Evolutionary conservation across 1,284 basidiomycete genomes (phyloP), one percentile per base, ranked within the genome.

Genomic region (Flammula alnicola): DNA sequence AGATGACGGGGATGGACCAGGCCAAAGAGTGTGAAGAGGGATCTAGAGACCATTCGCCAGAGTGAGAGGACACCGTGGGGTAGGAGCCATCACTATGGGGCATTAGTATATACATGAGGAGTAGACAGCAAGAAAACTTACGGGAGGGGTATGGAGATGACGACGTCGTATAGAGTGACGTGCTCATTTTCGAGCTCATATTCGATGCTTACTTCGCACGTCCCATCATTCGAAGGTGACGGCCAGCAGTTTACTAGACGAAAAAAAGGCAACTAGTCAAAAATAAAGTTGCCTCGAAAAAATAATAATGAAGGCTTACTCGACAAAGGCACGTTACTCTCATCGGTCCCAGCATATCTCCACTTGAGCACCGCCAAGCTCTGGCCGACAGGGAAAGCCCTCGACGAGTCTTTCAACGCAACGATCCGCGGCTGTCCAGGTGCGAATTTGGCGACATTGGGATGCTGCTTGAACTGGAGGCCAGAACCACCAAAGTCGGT

Each of bases 381-480:
- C 68, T 96, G 93, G 22, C 88, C 86, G 46, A 98, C 86, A 0
- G 94, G 96, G 83, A 98, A 98, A 7, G 84, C 75, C 57, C 87
- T 79, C 42, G 84, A 80, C 1, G 88, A 66, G 65, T 98, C 95
- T 69, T 95, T 95, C 58, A 98, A 77, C 5, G 86, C 86, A 47
- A 98, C 81, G 27, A 90, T 72, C 39, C 89, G 83, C 19, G 88
- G 84, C 36, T 83, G 72, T 1, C 80, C 80, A 42, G 88, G 84
- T 0, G 75, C 76, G 54, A 95, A 93, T 73, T 95, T 97, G 61
- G 88, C 91, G 5, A 97, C 91, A 54, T 97, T 91, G 5, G 96
- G 95, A 64, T 98, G 95, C 61, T 98, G 95, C 73, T 98, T 97
- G 81, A 95, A 97, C 70, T 95, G 93, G 29, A 98, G 71, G 40